Percentiles rank a stretch among this genome's conserved stretches.
Evolutionary conservation across 2,329 filamentous ascomycete genomes (phyloP).

Genomic region (Beauveria rudraprayagi): DNA sequence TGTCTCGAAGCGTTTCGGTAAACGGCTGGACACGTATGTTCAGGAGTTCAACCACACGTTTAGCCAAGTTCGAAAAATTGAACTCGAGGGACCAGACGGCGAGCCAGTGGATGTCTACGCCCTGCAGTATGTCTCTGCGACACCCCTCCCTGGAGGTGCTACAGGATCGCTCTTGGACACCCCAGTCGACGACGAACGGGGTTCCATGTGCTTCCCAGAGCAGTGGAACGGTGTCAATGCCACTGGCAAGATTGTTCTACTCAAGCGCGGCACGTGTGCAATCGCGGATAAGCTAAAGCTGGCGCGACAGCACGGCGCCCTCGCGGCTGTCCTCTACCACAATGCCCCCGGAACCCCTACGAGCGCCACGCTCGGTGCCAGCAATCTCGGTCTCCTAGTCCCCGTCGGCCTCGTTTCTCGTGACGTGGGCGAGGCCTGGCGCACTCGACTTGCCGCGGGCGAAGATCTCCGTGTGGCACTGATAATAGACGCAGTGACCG

Average conservation of each 20-base stretch:
- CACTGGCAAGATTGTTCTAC: conserved; percentile 33
- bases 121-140: conserved; percentile 40
- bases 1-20: conserved; percentile 28
- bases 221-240: conserved; percentile 35
- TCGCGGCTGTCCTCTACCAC: conserved; percentile 51
- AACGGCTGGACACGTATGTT: conserved; percentile 35
- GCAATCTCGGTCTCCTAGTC: conserved; percentile 27
- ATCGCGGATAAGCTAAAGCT: conserved; percentile 34
- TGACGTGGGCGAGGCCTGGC: conserved; percentile 30
- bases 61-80: conserved; percentile 33
- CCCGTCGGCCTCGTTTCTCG: conserved; percentile 29
- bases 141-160: conserved; percentile 28
- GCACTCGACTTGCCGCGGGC: conserved; percentile 23
- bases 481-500: conserved; percentile 29
- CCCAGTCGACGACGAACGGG: conserved; percentile 27
- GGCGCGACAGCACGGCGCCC: conserved; percentile 32
- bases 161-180: conserved; percentile 26
- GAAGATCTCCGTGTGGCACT: conserved; percentile 28
- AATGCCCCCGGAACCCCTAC: conserved; percentile 40
- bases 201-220: conserved; percentile 31
- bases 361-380: conserved; percentile 44
- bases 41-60: conserved; percentile 41
- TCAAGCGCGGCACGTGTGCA: conserved; percentile 37
- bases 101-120: conserved; percentile 32
- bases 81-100: conserved; percentile 29